Evolutionary conservation across 2,329 filamentous ascomycete genomes (phyloP).

Genomic region (Trematosphaeria pertusa): DNA sequence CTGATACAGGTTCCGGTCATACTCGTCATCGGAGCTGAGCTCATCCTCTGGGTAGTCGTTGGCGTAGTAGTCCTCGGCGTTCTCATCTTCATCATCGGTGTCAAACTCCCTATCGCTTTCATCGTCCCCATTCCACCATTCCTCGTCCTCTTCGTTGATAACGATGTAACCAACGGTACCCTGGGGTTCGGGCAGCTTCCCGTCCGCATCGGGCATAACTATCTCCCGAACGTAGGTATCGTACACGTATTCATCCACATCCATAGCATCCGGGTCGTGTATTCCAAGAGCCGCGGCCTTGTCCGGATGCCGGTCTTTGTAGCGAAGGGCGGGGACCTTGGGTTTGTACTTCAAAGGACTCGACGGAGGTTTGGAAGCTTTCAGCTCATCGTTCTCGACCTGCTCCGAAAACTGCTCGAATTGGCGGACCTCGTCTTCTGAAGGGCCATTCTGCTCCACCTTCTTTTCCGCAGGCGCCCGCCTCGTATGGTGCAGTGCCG

Average conservation of each 20-base stretch:
- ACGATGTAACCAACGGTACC: constrained; percentile 54
- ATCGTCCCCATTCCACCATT: constrained; percentile 65
- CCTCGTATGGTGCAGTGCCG: constrained; percentile 20
- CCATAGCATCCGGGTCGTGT: constrained; percentile 36
- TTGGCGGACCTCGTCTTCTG: constrained; percentile 37
- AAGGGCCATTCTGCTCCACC: constrained; percentile 18
- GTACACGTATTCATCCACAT: constrained; percentile 64
- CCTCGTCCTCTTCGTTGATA: constrained; percentile 59
- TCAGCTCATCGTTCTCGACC: constrained; percentile 34
- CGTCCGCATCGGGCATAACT: constrained; percentile 44
- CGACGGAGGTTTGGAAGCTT: constrained; percentile 13
- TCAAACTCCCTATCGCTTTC: constrained; percentile 61
- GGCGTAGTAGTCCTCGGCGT: constrained; percentile 78
- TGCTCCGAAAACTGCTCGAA: constrained; percentile 43
- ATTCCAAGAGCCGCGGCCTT: constrained; percentile 27
- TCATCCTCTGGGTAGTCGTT: constrained; percentile 85
- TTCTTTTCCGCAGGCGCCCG: constrained; percentile 11
- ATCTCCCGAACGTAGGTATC: constrained; percentile 65
- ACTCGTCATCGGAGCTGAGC: constrained; percentile 74
- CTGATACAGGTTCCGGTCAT: constrained; percentile 54
- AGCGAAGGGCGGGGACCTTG: constrained; percentile 40
- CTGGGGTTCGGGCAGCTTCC: constrained; percentile 27
- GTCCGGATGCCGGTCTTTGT: constrained; percentile 42
- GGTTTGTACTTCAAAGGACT: constrained; percentile 43
- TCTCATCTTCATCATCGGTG: constrained; percentile 68